A percentile compares a stretch with the other conserved stretches of the same genome.
Conservation (phyloP, 2,329 filamentous ascomycete genomes). For the Ophidiomyces ophidiicola region DNA sequence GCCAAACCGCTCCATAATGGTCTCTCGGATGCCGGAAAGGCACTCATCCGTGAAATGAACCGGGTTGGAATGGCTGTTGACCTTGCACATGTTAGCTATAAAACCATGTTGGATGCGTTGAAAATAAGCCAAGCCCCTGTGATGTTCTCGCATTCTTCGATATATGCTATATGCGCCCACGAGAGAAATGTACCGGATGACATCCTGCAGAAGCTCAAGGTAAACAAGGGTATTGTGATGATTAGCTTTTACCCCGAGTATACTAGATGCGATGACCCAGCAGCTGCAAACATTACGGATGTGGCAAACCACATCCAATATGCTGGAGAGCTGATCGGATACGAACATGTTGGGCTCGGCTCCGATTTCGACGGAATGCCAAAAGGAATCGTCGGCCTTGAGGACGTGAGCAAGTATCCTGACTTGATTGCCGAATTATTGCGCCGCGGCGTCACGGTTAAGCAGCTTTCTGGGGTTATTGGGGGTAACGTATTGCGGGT, state of each 20-base stretch:
- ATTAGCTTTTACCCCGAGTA: conserved; percentile 79
- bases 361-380: conserved; percentile 79
- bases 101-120: conserved; percentile 78
- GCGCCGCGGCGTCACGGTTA: conserved; percentile 58
- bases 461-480: conserved; percentile 60
- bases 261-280: conserved; percentile 52
- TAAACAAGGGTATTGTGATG: conserved; percentile 69
- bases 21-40: conserved; percentile 56
- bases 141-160: conserved; percentile 82
- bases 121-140: conserved; percentile 67
- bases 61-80: conserved; percentile 90
- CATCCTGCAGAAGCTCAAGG: conserved; percentile 63
- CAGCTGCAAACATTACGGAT: conserved; percentile 60
- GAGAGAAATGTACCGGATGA: conserved; percentile 83
- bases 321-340: conserved; percentile 73
- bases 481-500: conserved; percentile 75
- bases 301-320: conserved; percentile 71
- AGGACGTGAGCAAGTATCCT: conserved; percentile 76
- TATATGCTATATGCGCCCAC: conserved; percentile 68
- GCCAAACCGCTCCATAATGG: conserved; percentile 42
- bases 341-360: conserved; percentile 74
- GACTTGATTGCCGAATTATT: conserved; percentile 65
- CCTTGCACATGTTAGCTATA: conserved; percentile 61
- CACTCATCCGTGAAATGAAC: conserved; percentile 79
- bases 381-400: conserved; percentile 59